Evolutionary conservation across 2,329 filamentous ascomycete genomes (phyloP).

Genomic region (Chalara sp.): DNA sequence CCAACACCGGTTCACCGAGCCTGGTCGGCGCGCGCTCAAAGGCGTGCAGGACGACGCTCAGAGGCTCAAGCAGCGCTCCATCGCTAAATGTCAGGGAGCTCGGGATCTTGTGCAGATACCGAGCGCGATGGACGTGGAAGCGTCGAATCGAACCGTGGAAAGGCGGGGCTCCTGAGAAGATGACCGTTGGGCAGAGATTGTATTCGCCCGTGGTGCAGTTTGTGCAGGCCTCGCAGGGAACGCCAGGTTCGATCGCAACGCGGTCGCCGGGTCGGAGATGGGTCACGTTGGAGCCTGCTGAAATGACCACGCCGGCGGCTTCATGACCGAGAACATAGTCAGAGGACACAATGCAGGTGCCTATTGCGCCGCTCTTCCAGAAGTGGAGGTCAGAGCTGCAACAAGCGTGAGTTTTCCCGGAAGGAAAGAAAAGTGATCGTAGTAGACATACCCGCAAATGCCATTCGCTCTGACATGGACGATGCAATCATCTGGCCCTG

Average conservation of each 20-base stretch:
- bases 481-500: no score
- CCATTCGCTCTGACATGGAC: no score
- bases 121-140: constrained; percentile 39
- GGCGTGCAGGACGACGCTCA: constrained; percentile 44
- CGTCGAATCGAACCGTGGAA: constrained; percentile 40
- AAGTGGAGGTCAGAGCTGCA: constrained; percentile 5
- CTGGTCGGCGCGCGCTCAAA: constrained; percentile 34
- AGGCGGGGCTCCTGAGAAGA: constrained; percentile 44
- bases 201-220: constrained; percentile 35
- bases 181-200: constrained; percentile 35
- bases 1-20: constrained; percentile 35
- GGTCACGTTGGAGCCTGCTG: constrained; percentile 11
- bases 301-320: constrained; percentile 27
- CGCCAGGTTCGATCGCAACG: constrained; percentile 42
- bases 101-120: constrained; percentile 41
- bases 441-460: no score
- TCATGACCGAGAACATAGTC: constrained; percentile 42
- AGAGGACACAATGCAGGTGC: constrained; percentile 38
- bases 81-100: constrained; percentile 40
- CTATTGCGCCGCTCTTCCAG: constrained; percentile 38
- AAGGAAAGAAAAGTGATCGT: no score
- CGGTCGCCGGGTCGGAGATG: constrained; percentile 28
- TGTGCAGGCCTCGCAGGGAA: constrained; percentile 37
- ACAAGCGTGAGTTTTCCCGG: no score
- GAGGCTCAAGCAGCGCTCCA: constrained; percentile 45